Base-by-base conservation (phyloP, 1,139 yeast genomes). In the Lodderomyces parapsilosis region DNA sequence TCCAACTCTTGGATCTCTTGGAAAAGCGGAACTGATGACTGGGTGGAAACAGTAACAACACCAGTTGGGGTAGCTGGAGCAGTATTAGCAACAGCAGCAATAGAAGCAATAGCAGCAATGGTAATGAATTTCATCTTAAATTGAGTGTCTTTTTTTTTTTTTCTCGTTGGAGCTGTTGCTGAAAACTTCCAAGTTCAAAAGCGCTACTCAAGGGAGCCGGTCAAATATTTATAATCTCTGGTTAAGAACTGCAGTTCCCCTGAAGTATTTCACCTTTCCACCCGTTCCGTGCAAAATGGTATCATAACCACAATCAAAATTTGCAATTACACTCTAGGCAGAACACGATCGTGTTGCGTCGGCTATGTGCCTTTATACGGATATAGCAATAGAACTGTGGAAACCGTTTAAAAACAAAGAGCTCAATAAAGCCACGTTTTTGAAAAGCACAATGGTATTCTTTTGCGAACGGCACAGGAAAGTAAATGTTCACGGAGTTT, bases 71-170 rank as follows among this genome's bases (percentile, higher is more conserved):
- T 10, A 15, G 33, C 19, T 15, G 33, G 33, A 17, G 33, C 33
- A 7, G 33, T 19, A 5, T 6, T 15, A 8, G 33, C 33, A 10
- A 30, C 33, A 15, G 19, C 33, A 13, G 19, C 33, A 17, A 30
- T 15, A 6, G 19, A 30, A 30, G 33, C 33, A 30, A 15, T 10
- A 15, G 33, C 33, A 30, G 19, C n/a, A 15, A 15, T 30, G 9
- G 33, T 30, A 30, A 19, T 30, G 33, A 30, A 30, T 30, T 30
- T 30, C 33, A 30, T 30, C n/a, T n/a, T n/a, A n/a, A n/a, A n/a
- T n/a, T n/a, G n/a, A n/a, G n/a, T n/a, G n/a, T n/a, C n/a, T n/a
- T n/a, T n/a, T n/a, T n/a, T n/a, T n/a, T n/a, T n/a, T n/a, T n/a
- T n/a, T n/a, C 4, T 7, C 8, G 6, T 18, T 30, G 19, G 33